phyloP scores from a whole-genome alignment of 148 eudicot genomes.

The Cornus kousa region DNA sequence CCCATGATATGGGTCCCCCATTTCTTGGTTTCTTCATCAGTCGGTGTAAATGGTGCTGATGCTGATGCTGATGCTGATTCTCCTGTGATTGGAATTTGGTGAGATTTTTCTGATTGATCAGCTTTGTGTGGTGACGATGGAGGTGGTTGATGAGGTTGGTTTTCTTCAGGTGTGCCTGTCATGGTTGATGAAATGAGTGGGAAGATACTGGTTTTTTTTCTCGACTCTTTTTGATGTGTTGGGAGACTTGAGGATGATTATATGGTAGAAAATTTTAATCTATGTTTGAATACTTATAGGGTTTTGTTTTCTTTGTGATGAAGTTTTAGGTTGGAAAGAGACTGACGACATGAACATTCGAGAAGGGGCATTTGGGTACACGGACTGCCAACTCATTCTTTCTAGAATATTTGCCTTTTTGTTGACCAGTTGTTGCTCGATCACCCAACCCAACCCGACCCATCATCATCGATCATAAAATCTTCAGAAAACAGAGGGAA shows the following conservation, averaged over 20 bases:
- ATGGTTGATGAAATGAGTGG: constrained; percentile 1
- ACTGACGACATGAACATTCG: not conserved
- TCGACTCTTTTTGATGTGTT: not conserved
- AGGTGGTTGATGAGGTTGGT: constrained; percentile 1
- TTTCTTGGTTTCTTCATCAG: constrained; percentile 36
- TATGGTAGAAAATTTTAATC: too few species aligned
- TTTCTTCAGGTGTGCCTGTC: constrained; percentile 14
- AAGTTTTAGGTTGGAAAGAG: not conserved
- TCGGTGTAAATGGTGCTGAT: not conserved
- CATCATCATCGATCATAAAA: too few species aligned
- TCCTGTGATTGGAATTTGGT: not conserved
- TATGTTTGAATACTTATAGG: not conserved
- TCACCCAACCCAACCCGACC: too few species aligned
- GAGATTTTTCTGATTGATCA: not conserved
- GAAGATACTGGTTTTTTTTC: not conserved
- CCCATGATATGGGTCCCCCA: constrained; percentile 81
- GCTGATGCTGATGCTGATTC: not conserved
- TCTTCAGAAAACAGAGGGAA: too few species aligned
- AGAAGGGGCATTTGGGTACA: not conserved
- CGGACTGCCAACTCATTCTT: not conserved
- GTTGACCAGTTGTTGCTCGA: not conserved
- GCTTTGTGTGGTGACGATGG: constrained; percentile 7
- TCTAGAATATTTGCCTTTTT: not conserved
- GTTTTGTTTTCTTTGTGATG: not conserved
- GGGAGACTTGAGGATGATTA: not conserved